Conservation (phyloP, 1,139 yeast species). For the Nakaseomyces bracarensis region DNA sequence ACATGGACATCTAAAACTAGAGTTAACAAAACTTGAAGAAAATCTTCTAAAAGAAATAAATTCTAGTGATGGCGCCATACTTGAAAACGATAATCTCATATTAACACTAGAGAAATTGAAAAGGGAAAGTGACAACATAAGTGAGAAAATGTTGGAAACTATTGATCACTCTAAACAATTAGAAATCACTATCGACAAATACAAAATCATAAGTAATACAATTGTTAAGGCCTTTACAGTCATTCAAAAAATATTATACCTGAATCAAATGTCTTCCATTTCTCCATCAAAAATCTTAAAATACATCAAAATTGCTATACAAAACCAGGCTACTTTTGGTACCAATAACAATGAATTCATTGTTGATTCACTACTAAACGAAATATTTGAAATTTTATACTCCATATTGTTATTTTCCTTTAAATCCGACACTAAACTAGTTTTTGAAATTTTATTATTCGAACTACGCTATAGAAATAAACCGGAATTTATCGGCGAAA, state of each 20-base stretch:
- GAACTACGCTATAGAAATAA: not conserved
- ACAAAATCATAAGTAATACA: constrained; percentile 46
- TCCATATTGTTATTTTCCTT: not conserved
- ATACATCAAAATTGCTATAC: not conserved
- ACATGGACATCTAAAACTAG: constrained; percentile 54
- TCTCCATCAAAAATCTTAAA: not conserved
- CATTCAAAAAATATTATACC: not conserved
- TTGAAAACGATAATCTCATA: constrained; percentile 59
- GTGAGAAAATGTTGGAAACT: constrained; percentile 47
- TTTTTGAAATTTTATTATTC: not conserved
- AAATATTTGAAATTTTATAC: not conserved
- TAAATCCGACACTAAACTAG: not conserved
- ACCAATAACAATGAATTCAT: not conserved
- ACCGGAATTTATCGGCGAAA: not conserved
- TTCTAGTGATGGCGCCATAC: constrained; percentile 50
- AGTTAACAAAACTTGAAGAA: constrained; percentile 51
- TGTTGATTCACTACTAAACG: not conserved
- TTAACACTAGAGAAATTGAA: constrained; percentile 59
- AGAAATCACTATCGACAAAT: constrained; percentile 41
- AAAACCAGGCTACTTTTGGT: not conserved
- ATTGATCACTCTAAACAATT: constrained; percentile 46
- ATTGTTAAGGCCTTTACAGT: constrained; percentile 41
- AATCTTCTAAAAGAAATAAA: constrained; percentile 52
- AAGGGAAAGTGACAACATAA: constrained; percentile 49
- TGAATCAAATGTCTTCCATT: not conserved